Evolutionary conservation across 2,329 filamentous ascomycete genomes (phyloP), one percentile per base, ranked within the genome.

Genomic region (Thermothelomyces thermophilus): DNA sequence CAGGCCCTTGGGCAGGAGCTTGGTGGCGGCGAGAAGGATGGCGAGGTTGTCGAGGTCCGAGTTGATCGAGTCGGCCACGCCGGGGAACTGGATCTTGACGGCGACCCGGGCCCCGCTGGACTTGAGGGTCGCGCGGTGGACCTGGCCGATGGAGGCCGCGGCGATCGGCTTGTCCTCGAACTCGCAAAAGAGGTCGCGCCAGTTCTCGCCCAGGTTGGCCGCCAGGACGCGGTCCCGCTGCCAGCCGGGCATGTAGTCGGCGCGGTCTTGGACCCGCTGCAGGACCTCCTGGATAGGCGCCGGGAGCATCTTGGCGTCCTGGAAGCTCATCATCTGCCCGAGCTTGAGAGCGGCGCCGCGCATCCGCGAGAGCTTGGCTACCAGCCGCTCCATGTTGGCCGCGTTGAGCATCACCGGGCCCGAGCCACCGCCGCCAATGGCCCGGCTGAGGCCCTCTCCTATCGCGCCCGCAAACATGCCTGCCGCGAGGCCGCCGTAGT

Each of bases 311-410:
- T 95, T 97, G 33, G 88, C 83, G 69, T 98, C 93, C 73, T 98
- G 93, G 63, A 98, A 93, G 66, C 90, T 96, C 75, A 98, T 86
- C 86, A 97, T 93, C 71, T 98, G 93, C 0, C 93, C 94, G 22
- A 98, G 71, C 71, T 98, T 98, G 36, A 98, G 74, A n/a, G 93
- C 93, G 5, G 93, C 94, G 33, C 93, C 93, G 62, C 93, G 82
- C 93, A 98, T 98, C 19, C 87, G 86, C 3, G 91, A 97, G 2
- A 98, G 77, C 67, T 94, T 96, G 5, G 88, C 77, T 1, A 98
- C 93, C 8, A 98, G 77, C 41, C 94, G 80, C 65, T 97, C 90
- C 79, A 97, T 90, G 63, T 98, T 98, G 9, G 76, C 83, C 5
- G 88, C 79, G 66, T 87, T 97, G 50, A 98, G 79, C 71, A 98